Percentiles rank a stretch among this genome's conserved stretches.
These are phyloP conservation scores for Termitomyces sp. DNA, from an alignment of 768 basidiomycete species.

Conservation along the genomic window DNA sequence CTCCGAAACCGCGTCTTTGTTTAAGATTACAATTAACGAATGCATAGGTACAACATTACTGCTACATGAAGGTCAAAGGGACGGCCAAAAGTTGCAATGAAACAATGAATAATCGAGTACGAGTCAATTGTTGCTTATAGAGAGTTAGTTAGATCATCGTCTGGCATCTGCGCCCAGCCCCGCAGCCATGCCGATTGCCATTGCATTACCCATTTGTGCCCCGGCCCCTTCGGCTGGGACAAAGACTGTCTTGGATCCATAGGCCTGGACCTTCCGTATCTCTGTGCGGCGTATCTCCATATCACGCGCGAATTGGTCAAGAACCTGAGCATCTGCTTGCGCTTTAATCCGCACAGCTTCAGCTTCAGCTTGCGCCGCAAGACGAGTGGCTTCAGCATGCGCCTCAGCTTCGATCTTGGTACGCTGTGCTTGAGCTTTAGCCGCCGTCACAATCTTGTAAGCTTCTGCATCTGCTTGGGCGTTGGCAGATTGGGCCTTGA, in stretches of 20 bases:
- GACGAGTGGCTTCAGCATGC: constrained; percentile 72
- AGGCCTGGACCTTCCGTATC: constrained; percentile 59
- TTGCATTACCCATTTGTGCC: constrained; percentile 55
- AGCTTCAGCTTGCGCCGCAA: constrained; percentile 75
- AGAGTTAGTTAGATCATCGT: not conserved
- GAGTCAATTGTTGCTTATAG: not conserved
- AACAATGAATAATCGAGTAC: not conserved
- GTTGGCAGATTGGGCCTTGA: constrained; percentile 65
- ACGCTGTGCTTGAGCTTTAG: constrained; percentile 68
- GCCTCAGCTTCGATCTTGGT: constrained; percentile 78
- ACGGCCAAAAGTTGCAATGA: not conserved
- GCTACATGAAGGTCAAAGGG: not conserved
- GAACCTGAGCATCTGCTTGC: constrained; percentile 57
- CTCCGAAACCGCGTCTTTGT: not conserved
- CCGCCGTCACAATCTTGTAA: constrained; percentile 70
- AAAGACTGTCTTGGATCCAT: constrained; percentile 68
- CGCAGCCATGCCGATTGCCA: constrained; percentile 72
- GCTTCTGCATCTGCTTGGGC: constrained; percentile 76
- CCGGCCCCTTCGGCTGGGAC: constrained; percentile 64
- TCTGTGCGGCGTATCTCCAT: constrained; percentile 74
- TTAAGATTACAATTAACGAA: not conserved
- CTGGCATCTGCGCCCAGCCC: constrained; percentile 50
- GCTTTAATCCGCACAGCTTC: constrained; percentile 66
- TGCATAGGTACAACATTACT: not conserved
- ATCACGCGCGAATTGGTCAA: constrained; percentile 69